Base-by-base conservation (phyloP, 2,329 filamentous ascomycete species). In the Ophiocordyceps camponoti-rufipedis region DNA sequence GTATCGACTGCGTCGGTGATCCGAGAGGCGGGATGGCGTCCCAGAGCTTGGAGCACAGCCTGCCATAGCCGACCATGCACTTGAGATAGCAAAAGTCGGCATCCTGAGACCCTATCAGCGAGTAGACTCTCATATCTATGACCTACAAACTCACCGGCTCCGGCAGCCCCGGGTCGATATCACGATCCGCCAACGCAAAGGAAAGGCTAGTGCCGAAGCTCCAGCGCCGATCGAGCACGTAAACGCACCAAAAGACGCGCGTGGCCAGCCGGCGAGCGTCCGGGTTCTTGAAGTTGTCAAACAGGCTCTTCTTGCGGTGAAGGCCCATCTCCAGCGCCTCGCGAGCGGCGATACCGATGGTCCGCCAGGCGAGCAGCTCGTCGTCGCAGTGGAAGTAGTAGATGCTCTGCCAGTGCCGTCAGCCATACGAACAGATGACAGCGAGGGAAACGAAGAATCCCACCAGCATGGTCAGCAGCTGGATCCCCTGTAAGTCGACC, bases 151-250 rank as follows among this genome's bases (percentile, higher is more conserved):
- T 45, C 31, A 38, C 67, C 0, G 65, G 65, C 44, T 70, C 62
- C 0, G 67, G 66, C 1, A 72, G 50, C 35, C 65, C 62, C 0
- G 67, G 65, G 44, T 72, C 69, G 48, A 72, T 67, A 43, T 71
- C 69, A 0, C 62, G 60, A 45, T 72, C 68, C 11, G 67, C 59
- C 5, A 72, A 58, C 0, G 64, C 63, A 50, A 71, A 72, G 0
- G 69, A 68, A 18, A 72, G 51, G 12, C 69, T 68, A 0, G 68
- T 71, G 2, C 69, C 69, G 32, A 72, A 70, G 10, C 67, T 70
- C 66, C 68, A 73, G 19, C 69, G 64, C 1, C 68, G 64, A 44
- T 72, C 70, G 1, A 73, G 60, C 0, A 69, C 64, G 45, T 72
- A 72, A 16, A 71, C 66, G 29, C 63, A 68, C 68, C 69, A 73